Percentiles rank a stretch among this genome's conserved stretches.
Conservation (phyloP, 164 flowering plant species). For the Chimonanthus salicifolius region DNA sequence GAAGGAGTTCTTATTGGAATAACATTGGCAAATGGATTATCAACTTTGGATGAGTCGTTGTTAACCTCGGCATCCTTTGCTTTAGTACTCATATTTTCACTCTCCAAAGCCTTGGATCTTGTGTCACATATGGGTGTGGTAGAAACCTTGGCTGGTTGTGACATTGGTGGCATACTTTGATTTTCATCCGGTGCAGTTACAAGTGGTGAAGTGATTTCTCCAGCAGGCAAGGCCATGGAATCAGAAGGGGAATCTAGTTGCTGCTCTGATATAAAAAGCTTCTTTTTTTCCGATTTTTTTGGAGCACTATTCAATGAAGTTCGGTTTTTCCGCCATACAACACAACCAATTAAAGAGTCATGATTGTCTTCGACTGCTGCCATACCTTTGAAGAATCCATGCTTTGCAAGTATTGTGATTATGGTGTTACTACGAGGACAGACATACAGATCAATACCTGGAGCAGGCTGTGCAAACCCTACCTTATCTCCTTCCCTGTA, state of each 20-base stretch:
- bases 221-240: constrained; percentile 3
- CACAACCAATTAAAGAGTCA: constrained; percentile 49
- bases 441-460: constrained; percentile 44
- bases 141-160: constrained; percentile 13
- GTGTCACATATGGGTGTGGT: constrained; percentile 5
- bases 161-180: not conserved
- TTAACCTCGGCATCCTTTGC: constrained; percentile 11
- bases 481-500: constrained; percentile 39
- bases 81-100: constrained; percentile 5
- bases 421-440: constrained; percentile 52
- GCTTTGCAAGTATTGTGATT: constrained; percentile 50
- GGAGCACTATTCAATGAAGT: constrained; percentile 16
- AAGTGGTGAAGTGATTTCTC: constrained; percentile 5
- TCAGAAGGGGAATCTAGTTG: constrained; percentile 18
- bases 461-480: constrained; percentile 42
- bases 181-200: not conserved
- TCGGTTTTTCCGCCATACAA: constrained; percentile 50
- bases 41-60: constrained; percentile 3
- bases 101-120: not conserved
- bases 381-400: constrained; percentile 63
- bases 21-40: constrained; percentile 1
- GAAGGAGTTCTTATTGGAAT: constrained; percentile 2
- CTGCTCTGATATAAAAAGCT: constrained; percentile 6
- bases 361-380: constrained; percentile 38
- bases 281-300: constrained; percentile 22